Evolutionary conservation across 108 stramenopile species (phyloP).

Genomic region (Chaetoceros muelleri): DNA sequence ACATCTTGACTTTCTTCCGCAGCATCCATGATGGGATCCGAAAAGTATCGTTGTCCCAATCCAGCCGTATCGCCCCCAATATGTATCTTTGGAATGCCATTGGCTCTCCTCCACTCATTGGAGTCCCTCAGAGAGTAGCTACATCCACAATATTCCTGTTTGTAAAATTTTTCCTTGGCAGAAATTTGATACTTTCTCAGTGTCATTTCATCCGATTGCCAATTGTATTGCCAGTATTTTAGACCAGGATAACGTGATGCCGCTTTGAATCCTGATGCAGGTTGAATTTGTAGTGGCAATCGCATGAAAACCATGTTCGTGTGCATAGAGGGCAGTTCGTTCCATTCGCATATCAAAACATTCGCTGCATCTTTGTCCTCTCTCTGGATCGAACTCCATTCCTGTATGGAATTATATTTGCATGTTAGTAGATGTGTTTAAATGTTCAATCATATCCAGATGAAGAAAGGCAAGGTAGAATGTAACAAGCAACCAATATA

Average conservation of each 20-base stretch:
- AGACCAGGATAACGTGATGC: conserved; percentile 32
- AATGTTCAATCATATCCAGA: neutral
- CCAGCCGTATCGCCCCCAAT: conserved; percentile 46
- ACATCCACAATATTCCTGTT: conserved; percentile 65
- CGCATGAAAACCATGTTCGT: conserved; percentile 42
- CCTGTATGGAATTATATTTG: neutral
- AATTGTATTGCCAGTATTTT: conserved; percentile 29
- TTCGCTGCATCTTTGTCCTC: conserved; percentile 38
- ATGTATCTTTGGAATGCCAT: conserved; percentile 39
- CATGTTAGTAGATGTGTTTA: neutral
- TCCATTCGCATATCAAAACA: conserved; percentile 66
- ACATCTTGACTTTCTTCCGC: conserved; percentile 52
- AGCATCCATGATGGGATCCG: conserved; percentile 43
- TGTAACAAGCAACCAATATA: no score
- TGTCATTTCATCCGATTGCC: conserved; percentile 48
- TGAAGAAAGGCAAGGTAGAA: neutral
- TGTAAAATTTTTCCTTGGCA: conserved; percentile 38
- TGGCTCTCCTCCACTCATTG: conserved; percentile 43
- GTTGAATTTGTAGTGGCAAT: conserved; percentile 58
- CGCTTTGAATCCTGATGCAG: conserved; percentile 21
- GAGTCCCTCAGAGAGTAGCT: conserved; percentile 36
- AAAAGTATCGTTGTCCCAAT: conserved; percentile 42
- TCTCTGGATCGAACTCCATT: conserved; percentile 47
- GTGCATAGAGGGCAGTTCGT: conserved; percentile 42
- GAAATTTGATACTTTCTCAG: conserved; percentile 43